Base-by-base conservation (phyloP, 805 yeast genomes). In the Candida glaebosa region DNA sequence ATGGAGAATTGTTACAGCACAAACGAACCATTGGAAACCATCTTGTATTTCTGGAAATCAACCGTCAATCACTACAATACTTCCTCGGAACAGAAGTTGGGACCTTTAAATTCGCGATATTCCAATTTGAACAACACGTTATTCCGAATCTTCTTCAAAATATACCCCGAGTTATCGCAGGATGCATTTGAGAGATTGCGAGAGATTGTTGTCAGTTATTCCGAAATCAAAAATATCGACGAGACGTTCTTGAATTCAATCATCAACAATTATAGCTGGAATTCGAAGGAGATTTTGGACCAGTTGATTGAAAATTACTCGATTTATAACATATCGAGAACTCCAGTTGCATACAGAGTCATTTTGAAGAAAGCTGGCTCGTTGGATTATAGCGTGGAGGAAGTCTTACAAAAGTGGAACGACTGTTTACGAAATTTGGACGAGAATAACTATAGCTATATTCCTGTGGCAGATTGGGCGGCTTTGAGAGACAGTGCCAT, bases 381-480 rank as follows among this genome's bases (percentile, higher is more conserved):
- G 10, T 73, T 86, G 35, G 76, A 76, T 31, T 67, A 76, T 24
- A 61, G 76, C 35, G 48, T 51, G 35, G 64, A 62, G 6, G 83
- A 78, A 43, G 82, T 87, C 45, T 59, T 79, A 46, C 53, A 60
- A 24, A 70, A 71, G 47, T 82, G 87, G 88, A 66, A 70, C 44
- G 73, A 75, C 37, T 61, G 76, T 35, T 61, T 81, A 31, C 37
- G 47, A 8, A 48, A 51, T 31, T 73, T 78, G 48, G 80, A 82
- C 44, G 76, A 73, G 25, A 72, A 69, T 38, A 79, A 80, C 8
- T 78, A 76, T 61, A 64, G 61, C 31, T 83, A 81, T 56, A 81
- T 85, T 50, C 89, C 91, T 5, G 81, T 79, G 57, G 91, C 93
- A 8, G 91, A 84, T 63, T 85, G 91, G 91, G 83, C 87, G 31